A percentile compares a stretch with the other conserved stretches of the same genome.
These are phyloP conservation scores for Collybiopsis confluens DNA, from an alignment of 768 basidiomycete species.

Conservation along the genomic window DNA sequence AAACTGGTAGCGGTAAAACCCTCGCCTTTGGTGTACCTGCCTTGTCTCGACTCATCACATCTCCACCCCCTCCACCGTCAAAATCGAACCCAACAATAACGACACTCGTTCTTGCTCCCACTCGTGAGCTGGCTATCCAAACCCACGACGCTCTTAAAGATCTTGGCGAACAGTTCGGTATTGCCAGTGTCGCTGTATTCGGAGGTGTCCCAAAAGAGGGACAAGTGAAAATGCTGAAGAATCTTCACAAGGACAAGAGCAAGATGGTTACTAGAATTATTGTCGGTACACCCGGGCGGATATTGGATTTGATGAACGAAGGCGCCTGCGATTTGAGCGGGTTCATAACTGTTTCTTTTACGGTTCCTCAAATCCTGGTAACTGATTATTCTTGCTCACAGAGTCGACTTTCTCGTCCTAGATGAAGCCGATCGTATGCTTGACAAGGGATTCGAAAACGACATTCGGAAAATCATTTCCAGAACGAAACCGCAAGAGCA, in stretches of 20 bases:
- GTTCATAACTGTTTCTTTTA: conserved; percentile 28
- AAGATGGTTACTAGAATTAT: conserved; percentile 61
- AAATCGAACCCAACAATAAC: conserved; percentile 39
- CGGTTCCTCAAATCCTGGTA: background rate
- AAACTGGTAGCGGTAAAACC: conserved; percentile 97
- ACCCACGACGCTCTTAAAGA: conserved; percentile 79
- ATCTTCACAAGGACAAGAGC: conserved; percentile 44
- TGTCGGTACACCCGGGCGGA: conserved; percentile 92
- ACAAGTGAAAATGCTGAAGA: conserved; percentile 68
- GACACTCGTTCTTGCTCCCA: conserved; percentile 86
- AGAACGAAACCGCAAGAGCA: conserved; percentile 60
- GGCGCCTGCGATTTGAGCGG: conserved; percentile 78
- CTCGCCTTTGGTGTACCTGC: conserved; percentile 95
- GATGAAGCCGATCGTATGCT: conserved; percentile 99
- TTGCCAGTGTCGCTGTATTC: conserved; percentile 83
- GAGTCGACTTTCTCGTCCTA: conserved; percentile 87
- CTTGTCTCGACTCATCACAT: conserved; percentile 57
- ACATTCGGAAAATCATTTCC: conserved; percentile 87
- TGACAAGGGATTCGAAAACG: conserved; percentile 98
- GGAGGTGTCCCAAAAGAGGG: conserved; percentile 92
- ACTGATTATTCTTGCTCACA: too few relatives aligned
- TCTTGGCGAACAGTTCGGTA: conserved; percentile 70
- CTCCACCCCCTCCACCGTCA: conserved; percentile 22
- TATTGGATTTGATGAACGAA: conserved; percentile 88
- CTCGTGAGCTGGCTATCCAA: conserved; percentile 94